A percentile compares a stretch with the other conserved stretches of the same genome.
phyloP scores from a whole-genome alignment of 129 eudicot species.

The Lactuca saligna region DNA sequence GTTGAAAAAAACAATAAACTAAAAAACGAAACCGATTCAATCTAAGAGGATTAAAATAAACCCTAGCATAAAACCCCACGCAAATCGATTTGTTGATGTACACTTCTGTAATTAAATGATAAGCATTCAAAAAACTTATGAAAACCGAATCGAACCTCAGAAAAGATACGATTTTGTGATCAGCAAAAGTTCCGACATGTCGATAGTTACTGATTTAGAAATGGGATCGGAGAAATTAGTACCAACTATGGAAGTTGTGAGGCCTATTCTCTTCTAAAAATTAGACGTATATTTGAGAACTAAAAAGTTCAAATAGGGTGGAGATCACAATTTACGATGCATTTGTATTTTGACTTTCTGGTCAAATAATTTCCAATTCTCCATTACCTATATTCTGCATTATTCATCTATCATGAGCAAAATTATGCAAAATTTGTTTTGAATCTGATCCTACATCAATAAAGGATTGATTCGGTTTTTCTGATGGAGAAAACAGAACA shows the following conservation, averaged over 20 bases:
- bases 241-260: constrained; percentile 12
- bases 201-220: neutral
- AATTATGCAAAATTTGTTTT: too few species aligned
- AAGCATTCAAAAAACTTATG: constrained; percentile 20
- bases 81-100: constrained; percentile 10
- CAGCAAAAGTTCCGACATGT: neutral
- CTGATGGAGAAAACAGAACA: too few species aligned
- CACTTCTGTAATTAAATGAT: neutral
- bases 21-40: constrained; percentile 9
- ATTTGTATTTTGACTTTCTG: constrained; percentile 20
- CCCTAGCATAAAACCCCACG: constrained; percentile 22
- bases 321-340: constrained; percentile 7
- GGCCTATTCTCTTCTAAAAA: constrained; percentile 1
- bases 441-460: too few species aligned
- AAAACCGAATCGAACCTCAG: constrained; percentile 18
- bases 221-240: constrained; percentile 22
- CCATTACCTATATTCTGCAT: neutral
- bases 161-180: constrained; percentile 14
- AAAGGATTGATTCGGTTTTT: too few species aligned
- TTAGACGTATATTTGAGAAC: neutral
- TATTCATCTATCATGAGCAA: too few species aligned
- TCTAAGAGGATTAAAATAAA: neutral
- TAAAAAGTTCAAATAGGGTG: constrained; percentile 8
- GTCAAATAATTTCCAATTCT: constrained; percentile 20
- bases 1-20: neutral